Percentiles rank a stretch among this genome's conserved stretches.
phyloP scores from a whole-genome alignment of 768 basidiomycete species.

The Cystobasidium tubakii region DNA sequence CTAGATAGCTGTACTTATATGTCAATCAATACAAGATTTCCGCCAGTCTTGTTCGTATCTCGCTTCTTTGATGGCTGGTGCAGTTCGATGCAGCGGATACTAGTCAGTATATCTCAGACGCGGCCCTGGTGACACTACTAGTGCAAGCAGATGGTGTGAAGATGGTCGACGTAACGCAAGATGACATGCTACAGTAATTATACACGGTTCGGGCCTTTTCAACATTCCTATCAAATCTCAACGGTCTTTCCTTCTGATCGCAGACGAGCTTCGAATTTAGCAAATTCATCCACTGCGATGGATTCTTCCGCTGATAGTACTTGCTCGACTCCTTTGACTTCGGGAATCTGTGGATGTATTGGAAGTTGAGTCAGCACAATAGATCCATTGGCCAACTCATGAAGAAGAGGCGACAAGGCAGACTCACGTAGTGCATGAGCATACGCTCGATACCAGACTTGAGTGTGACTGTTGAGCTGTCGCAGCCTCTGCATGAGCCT shows the following conservation, averaged over 20 bases:
- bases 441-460: constrained; percentile 97
- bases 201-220: background rate
- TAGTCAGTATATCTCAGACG: too few relatives aligned
- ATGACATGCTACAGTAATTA: background rate
- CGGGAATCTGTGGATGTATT: constrained; percentile 46
- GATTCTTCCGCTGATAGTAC: constrained; percentile 83
- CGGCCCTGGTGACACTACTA: too few relatives aligned
- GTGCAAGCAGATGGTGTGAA: too few relatives aligned
- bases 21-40: too few relatives aligned
- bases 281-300: constrained; percentile 79
- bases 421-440: constrained; percentile 89
- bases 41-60: too few relatives aligned
- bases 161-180: too few relatives aligned
- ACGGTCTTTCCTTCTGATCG: constrained; percentile 44
- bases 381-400: background rate
- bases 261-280: constrained; percentile 57
- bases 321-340: constrained; percentile 86
- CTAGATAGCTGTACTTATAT: too few relatives aligned
- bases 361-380: background rate
- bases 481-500: constrained; percentile 94
- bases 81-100: too few relatives aligned
- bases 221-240: too few relatives aligned
- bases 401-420: background rate
- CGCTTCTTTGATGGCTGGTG: too few relatives aligned
- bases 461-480: constrained; percentile 85